A percentile compares a stretch with the other conserved stretches of the same genome.
phyloP scores from a whole-genome alignment of 164 flowering plant genomes.

The Vitis amurensis region DNA sequence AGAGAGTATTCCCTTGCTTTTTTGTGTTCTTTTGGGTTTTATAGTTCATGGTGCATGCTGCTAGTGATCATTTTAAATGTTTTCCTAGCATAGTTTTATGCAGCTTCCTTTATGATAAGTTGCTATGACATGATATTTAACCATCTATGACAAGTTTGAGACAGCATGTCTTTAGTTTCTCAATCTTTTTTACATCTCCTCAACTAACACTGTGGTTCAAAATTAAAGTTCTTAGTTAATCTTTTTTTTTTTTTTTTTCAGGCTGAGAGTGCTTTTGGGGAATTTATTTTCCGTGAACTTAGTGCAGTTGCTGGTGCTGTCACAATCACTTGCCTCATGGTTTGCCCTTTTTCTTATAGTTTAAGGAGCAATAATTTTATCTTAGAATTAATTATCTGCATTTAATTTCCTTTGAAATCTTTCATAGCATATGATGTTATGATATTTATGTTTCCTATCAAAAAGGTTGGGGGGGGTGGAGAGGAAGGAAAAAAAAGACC shows the following conservation, averaged over 20 bases:
- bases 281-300: conserved; percentile 70
- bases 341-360: conserved; percentile 22
- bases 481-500: too few relatives aligned
- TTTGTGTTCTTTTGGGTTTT: too few relatives aligned
- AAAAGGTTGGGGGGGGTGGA: too few relatives aligned
- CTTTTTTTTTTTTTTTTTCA: conserved; percentile 24
- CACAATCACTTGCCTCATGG: conserved; percentile 97
- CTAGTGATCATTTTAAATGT: too few relatives aligned
- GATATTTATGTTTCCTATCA: too few relatives aligned
- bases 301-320: conserved; percentile 83
- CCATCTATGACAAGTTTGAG: neutral
- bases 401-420: neutral
- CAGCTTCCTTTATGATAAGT: neutral
- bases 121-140: neutral
- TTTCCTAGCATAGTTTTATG: neutral
- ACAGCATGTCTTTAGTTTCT: neutral
- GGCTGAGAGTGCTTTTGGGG: conserved; percentile 59
- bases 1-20: too few relatives aligned
- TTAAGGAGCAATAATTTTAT: neutral
- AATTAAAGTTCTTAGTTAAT: neutral
- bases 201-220: neutral
- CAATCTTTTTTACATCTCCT: neutral
- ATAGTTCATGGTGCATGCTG: too few relatives aligned
- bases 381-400: too few relatives aligned
- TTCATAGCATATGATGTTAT: too few relatives aligned